Base-by-base conservation (phyloP, 2,329 filamentous ascomycete species). In the Nemania serpens region DNA sequence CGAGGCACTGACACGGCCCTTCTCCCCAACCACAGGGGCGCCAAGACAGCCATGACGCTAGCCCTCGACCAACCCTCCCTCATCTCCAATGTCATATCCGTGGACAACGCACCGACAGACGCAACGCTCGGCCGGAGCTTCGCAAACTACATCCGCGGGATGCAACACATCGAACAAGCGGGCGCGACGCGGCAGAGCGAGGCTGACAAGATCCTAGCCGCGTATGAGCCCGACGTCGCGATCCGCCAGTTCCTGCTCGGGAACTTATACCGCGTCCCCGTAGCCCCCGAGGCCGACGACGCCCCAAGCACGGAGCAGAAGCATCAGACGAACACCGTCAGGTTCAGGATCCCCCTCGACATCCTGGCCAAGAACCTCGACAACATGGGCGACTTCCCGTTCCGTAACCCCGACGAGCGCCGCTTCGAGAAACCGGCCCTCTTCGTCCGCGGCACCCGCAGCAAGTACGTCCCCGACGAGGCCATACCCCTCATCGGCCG, bases 211-310 rank as follows among this genome's bases (percentile, higher is more conserved):
- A 93, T 97, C 49, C 79, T 98, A 20, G 76, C 85, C 55, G 81
- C 87, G 1, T 94, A 90, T 72, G 94, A 96, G 74, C 76, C 87
- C 81, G 86, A 88, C 13, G 75, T 96, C 4, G 80, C 88, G 0
- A 89, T 99, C 67, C 88, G 95, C 2, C 93, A 97, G 72, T 99
- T 98, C 75, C 84, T 99, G 15, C 84, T 99, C 0, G 91, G 91
- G 11, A 99, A 98, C 73, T 80, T 98, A 41, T 76, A 89, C 67
- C 85, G 88, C 5, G 42, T 48, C 6, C 17, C 62, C 50, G 33
- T n/a, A 10, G 2, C 79, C 82, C 1, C 55, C 68, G 0, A 7
- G 5, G 7, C 41, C 15, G n/a, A n/a, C n/a, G 13, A 7, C 9
- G 12, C n/a, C n/a, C n/a, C n/a, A 33, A 5, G 29, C 22, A 1